Percentiles rank a stretch among this genome's conserved stretches.
These are phyloP conservation scores for Ilyonectria sp. DNA, from an alignment of 2,329 filamentous ascomycete species.

Conservation along the genomic window DNA sequence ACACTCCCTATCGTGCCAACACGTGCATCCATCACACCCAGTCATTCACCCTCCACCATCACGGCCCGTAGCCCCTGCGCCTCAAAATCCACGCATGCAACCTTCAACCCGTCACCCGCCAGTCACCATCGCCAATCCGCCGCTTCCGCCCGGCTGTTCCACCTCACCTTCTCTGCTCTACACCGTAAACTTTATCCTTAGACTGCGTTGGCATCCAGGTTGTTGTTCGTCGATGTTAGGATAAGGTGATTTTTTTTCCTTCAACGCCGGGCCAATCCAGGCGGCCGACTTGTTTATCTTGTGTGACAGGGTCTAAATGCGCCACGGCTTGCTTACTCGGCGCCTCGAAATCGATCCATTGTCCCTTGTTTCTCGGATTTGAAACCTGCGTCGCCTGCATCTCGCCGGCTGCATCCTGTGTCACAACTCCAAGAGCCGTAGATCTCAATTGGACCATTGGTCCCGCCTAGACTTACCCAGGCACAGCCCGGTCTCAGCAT, in stretches of 20 bases:
- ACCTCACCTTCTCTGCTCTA: background rate
- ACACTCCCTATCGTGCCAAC: background rate
- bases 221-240: background rate
- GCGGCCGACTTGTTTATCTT: background rate
- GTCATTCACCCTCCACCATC: slow-evolving; percentile 8
- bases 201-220: background rate
- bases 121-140: slow-evolving; percentile 17
- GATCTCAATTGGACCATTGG: slow-evolving; percentile 1
- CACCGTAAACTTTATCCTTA: slow-evolving; percentile 2
- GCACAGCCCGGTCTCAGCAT: slow-evolving; percentile 15
- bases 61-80: slow-evolving; percentile 15
- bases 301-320: background rate
- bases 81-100: slow-evolving; percentile 28
- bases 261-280: background rate
- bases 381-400: slow-evolving; percentile 12
- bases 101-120: slow-evolving; percentile 1
- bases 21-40: slow-evolving; percentile 6
- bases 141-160: slow-evolving; percentile 11
- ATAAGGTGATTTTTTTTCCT: background rate
- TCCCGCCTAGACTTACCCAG: background rate
- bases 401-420: slow-evolving; percentile 2
- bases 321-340: slow-evolving; percentile 1
- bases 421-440: background rate
- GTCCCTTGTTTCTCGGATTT: slow-evolving; percentile 1
- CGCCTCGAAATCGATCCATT: slow-evolving; percentile 20